Conservation (phyloP, 768 basidiomycete species). For the Rossbeevera mucosa region DNA sequence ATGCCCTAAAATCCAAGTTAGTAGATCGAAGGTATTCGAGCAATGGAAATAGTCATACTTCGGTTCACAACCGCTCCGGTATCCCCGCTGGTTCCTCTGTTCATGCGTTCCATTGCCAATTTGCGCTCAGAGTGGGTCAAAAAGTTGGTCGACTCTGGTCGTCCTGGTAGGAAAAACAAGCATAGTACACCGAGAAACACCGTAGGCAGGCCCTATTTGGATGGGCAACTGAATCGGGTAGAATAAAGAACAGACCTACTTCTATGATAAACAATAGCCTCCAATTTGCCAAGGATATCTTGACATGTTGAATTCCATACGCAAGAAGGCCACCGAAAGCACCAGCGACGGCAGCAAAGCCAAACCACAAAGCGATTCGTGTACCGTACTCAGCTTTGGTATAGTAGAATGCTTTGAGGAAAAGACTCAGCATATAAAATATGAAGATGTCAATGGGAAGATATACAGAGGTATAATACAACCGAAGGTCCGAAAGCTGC, state of each 20-base stretch:
- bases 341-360: slow-evolving; percentile 53
- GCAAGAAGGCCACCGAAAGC: slow-evolving; percentile 56
- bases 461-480: slow-evolving; percentile 29
- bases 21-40: background rate
- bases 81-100: slow-evolving; percentile 41
- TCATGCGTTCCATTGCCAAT: slow-evolving; percentile 32
- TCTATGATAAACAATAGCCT: slow-evolving; percentile 32
- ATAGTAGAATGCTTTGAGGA: slow-evolving; percentile 43
- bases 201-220: slow-evolving; percentile 53
- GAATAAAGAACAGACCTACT: background rate
- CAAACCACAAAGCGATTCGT: slow-evolving; percentile 49
- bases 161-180: slow-evolving; percentile 27
- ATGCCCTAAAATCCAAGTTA: slow-evolving; percentile 31
- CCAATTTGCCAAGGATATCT: slow-evolving; percentile 39
- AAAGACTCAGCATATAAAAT: slow-evolving; percentile 14
- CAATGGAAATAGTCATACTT: slow-evolving; percentile 20
- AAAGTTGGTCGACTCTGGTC: slow-evolving; percentile 33
- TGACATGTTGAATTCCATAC: slow-evolving; percentile 44
- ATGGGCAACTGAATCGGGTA: background rate
- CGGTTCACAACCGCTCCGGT: slow-evolving; percentile 39
- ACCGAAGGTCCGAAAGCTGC: slow-evolving; percentile 33
- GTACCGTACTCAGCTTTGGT: slow-evolving; percentile 45
- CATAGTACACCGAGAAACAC: slow-evolving; percentile 26
- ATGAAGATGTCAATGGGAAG: background rate
- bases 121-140: slow-evolving; percentile 32